Conservation (phyloP, 2,329 filamentous ascomycete genomes). For the Mycosphaerella sp. region DNA sequence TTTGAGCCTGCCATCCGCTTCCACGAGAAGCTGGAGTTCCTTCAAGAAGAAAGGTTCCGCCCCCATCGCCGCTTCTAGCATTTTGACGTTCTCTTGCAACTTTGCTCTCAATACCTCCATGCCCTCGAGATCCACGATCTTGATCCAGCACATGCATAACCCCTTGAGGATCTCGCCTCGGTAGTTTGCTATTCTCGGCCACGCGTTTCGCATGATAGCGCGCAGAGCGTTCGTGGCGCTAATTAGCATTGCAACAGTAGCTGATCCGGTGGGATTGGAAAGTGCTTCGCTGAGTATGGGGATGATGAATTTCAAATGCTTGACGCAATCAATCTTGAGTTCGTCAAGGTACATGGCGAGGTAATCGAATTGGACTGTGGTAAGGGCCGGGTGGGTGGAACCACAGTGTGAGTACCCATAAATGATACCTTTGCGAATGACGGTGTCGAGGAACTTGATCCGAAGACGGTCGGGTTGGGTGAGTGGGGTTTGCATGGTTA, state of each 20-base stretch:
- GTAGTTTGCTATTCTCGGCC: constrained; percentile 61
- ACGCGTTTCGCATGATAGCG: constrained; percentile 55
- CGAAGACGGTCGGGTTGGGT: constrained; percentile 33
- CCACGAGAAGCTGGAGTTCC: constrained; percentile 24
- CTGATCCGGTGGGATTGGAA: constrained; percentile 69
- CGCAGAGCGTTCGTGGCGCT: constrained; percentile 51
- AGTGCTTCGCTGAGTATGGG: constrained; percentile 60
- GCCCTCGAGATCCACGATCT: constrained; percentile 9
- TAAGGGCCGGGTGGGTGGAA: constrained; percentile 52
- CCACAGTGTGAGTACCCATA: constrained; percentile 48
- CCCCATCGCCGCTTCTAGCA: constrained; percentile 24
- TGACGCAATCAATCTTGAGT: constrained; percentile 57
- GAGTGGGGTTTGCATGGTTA: constrained; percentile 19
- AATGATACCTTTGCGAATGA: constrained; percentile 40
- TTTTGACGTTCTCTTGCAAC: constrained; percentile 22
- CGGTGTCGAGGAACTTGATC: constrained; percentile 39
- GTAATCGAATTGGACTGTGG: constrained; percentile 50
- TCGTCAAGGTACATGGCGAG: constrained; percentile 46
- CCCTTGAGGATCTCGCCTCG: constrained; percentile 58
- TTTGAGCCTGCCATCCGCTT: constrained; percentile 27
- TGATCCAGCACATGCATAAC: constrained; percentile 40
- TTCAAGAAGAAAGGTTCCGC: constrained; percentile 26
- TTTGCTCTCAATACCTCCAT: constrained; percentile 14
- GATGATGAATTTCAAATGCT: constrained; percentile 64
- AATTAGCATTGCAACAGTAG: constrained; percentile 49